These are phyloP conservation scores for Euphorbia lathyris DNA, from an alignment of 345 rosid species.

Conservation along the genomic window DNA sequence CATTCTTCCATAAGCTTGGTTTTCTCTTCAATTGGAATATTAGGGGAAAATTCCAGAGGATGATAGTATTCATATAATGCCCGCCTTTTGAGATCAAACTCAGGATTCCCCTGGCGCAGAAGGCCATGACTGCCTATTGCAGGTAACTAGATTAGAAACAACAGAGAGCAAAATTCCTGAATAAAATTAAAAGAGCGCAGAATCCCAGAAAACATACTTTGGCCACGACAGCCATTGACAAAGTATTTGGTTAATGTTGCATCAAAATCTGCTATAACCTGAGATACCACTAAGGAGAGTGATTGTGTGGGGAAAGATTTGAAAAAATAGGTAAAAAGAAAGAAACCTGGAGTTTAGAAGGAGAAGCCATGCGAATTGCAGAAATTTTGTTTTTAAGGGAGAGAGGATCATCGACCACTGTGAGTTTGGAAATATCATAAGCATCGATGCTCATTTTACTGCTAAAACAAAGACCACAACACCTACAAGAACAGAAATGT, in stretches of 20 bases:
- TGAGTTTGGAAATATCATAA: slow-evolving; percentile 28
- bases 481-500: neutral
- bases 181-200: neutral
- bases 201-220: slow-evolving; percentile 41
- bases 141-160: slow-evolving; percentile 15
- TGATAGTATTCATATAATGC: slow-evolving; percentile 65
- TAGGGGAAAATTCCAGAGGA: slow-evolving; percentile 72
- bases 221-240: slow-evolving; percentile 64
- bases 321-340: neutral
- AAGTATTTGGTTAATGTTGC: slow-evolving; percentile 64
- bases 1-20: slow-evolving; percentile 96
- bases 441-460: slow-evolving; percentile 8
- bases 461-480: neutral
- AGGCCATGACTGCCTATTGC: slow-evolving; percentile 73
- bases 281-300: neutral
- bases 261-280: slow-evolving; percentile 86
- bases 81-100: slow-evolving; percentile 71
- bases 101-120: slow-evolving; percentile 68
- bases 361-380: slow-evolving; percentile 59
- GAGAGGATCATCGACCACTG: slow-evolving; percentile 39
- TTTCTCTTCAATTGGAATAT: slow-evolving; percentile 68
- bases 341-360: slow-evolving; percentile 75
- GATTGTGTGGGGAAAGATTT: too few relatives aligned
- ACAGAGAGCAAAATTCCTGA: neutral
- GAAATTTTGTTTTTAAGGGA: slow-evolving; percentile 45